Percentiles rank a stretch among this genome's conserved stretches.
These are phyloP conservation scores for Epichloe sylvatica DNA, from an alignment of 2,329 filamentous ascomycete genomes.

Conservation along the genomic window DNA sequence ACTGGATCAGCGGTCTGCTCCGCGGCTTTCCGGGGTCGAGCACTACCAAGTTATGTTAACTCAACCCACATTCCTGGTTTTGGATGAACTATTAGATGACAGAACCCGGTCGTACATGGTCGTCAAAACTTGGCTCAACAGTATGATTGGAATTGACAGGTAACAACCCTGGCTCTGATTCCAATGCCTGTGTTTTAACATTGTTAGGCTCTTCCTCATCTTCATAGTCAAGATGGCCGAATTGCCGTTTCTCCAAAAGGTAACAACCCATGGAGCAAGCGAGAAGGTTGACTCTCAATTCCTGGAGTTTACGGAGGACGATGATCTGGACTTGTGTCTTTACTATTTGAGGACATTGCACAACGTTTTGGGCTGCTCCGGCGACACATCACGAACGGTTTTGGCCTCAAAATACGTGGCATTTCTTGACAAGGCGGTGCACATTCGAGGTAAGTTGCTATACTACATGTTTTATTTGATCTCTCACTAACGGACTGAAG, in stretches of 20 bases:
- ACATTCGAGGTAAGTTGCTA: constrained; percentile 35
- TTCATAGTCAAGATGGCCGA: constrained; percentile 45
- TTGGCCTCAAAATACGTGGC: constrained; percentile 45
- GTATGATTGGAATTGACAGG: constrained; percentile 48
- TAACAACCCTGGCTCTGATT: constrained; percentile 19
- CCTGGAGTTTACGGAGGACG: constrained; percentile 31
- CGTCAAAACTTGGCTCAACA: constrained; percentile 68
- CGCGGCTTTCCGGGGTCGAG: constrained; percentile 39
- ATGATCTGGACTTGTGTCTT: constrained; percentile 61
- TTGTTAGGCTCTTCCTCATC: constrained; percentile 42
- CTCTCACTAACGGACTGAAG: constrained; percentile 22
- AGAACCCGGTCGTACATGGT: constrained; percentile 62
- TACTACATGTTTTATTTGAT: background rate
- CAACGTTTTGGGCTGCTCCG: constrained; percentile 55
- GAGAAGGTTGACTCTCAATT: constrained; percentile 9
- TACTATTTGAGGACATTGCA: constrained; percentile 67
- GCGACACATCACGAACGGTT: constrained; percentile 53
- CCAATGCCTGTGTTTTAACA: constrained; percentile 1
- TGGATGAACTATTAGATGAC: constrained; percentile 65
- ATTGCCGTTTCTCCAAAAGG: constrained; percentile 34
- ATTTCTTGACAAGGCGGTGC: constrained; percentile 15
- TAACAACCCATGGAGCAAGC: constrained; percentile 5
- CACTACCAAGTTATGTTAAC: constrained; percentile 63
- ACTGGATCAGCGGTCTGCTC: constrained; percentile 18
- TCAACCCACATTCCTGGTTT: constrained; percentile 64